Evolutionary conservation across 78 protist genomes (phyloP).

Genomic region (Dictyostelium capitatum): DNA sequence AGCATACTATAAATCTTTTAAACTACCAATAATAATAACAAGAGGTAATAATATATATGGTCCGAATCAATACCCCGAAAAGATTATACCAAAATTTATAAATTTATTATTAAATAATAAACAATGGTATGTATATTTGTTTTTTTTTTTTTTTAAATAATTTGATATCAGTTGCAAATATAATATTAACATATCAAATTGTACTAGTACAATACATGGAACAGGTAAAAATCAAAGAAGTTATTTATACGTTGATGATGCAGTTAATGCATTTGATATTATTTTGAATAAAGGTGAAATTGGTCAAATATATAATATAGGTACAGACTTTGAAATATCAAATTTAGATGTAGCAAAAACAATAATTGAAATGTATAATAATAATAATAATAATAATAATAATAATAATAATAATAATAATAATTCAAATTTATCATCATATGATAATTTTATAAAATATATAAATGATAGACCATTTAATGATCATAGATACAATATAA

Average conservation of each 20-base stretch:
- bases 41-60: constrained; percentile 98
- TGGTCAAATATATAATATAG: constrained; percentile 89
- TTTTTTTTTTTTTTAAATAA: background rate
- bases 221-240: constrained; percentile 85
- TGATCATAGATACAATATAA: constrained; percentile 81
- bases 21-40: constrained; percentile 94
- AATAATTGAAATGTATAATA: background rate
- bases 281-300: constrained; percentile 45
- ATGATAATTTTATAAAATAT: background rate
- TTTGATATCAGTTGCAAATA: too few species aligned
- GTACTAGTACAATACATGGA: constrained; percentile 90
- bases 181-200: background rate
- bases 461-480: constrained; percentile 94
- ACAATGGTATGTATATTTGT: constrained; percentile 39
- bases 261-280: constrained; percentile 89
- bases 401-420: constrained; percentile 11
- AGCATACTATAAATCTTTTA: constrained; percentile 84
- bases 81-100: constrained; percentile 96
- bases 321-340: constrained; percentile 87
- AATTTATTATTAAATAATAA: constrained; percentile 29
- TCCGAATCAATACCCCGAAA: constrained; percentile 97
- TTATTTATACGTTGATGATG: constrained; percentile 91
- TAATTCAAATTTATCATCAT: background rate
- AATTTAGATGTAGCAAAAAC: constrained; percentile 72
- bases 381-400: background rate